A percentile compares a stretch with the other conserved stretches of the same genome.
phyloP scores from a whole-genome alignment of 768 basidiomycete species.

The Gloeophyllum trabeum region DNA sequence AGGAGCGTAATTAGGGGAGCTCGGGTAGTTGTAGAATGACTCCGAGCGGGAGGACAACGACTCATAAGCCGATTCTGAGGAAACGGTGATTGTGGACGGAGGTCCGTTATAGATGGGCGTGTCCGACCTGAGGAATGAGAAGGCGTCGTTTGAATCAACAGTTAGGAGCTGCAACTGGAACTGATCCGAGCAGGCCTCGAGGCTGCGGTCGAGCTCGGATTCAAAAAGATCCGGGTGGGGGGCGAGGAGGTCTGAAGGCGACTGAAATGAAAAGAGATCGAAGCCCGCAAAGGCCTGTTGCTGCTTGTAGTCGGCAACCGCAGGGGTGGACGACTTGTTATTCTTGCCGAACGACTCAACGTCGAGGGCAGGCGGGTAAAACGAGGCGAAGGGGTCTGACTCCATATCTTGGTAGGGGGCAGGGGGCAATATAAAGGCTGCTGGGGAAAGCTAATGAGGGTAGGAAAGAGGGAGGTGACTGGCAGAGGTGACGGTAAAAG shows the following conservation, averaged over 20 bases:
- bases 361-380: constrained; percentile 8
- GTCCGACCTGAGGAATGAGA: constrained; percentile 51
- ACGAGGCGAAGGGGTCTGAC: not conserved
- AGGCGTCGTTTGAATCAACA: constrained; percentile 55
- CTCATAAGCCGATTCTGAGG: constrained; percentile 68
- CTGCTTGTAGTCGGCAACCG: constrained; percentile 8
- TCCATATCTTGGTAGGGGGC: not conserved
- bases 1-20: constrained; percentile 32
- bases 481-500: not conserved
- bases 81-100: constrained; percentile 69
- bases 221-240: constrained; percentile 80
- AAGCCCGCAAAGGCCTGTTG: constrained; percentile 5
- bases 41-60: constrained; percentile 58
- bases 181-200: constrained; percentile 52
- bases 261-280: constrained; percentile 54
- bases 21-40: constrained; percentile 55
- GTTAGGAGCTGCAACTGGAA: constrained; percentile 48
- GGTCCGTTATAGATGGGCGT: constrained; percentile 52
- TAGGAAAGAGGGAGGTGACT: not conserved
- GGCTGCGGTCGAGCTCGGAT: constrained; percentile 63
- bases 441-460: too few relatives aligned
- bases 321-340: constrained; percentile 1
- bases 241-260: constrained; percentile 59
- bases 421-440: not conserved
- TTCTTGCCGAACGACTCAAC: constrained; percentile 7